Percentiles rank a stretch among this genome's conserved stretches.
These are phyloP conservation scores for Scleromitrula shiraiana DNA, from an alignment of 2,329 filamentous ascomycete species.

Conservation along the genomic window DNA sequence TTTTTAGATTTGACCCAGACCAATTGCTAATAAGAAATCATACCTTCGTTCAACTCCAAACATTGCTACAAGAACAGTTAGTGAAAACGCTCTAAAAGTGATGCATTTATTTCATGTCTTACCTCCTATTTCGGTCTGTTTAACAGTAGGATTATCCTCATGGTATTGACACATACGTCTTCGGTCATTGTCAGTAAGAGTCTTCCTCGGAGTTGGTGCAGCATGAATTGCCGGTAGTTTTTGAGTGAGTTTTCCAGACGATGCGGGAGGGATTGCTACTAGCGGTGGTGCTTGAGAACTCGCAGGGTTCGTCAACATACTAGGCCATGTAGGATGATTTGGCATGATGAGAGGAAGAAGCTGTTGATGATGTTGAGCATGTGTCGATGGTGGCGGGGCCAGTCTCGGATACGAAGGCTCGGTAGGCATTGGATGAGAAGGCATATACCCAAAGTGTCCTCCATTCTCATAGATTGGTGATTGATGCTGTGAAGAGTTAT, in stretches of 20 bases:
- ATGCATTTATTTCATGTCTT: constrained; percentile 28
- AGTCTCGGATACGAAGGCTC: constrained; percentile 47
- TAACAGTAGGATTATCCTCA: constrained; percentile 79
- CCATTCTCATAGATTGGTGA: constrained; percentile 64
- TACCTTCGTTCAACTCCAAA: constrained; percentile 99
- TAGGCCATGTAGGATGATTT: constrained; percentile 64
- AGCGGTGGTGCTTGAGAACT: constrained; percentile 49
- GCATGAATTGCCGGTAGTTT: constrained; percentile 43
- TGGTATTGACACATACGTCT: constrained; percentile 91
- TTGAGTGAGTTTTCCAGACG: constrained; percentile 37
- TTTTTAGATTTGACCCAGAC: background rate
- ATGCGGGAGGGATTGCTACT: constrained; percentile 45
- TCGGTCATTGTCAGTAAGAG: constrained; percentile 83
- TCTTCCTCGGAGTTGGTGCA: constrained; percentile 66
- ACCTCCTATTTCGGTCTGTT: constrained; percentile 95
- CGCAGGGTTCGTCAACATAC: constrained; percentile 67
- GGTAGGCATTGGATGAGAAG: constrained; percentile 50
- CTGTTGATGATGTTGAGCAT: constrained; percentile 41
- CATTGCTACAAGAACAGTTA: constrained; percentile 48
- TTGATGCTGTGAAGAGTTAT: constrained; percentile 49
- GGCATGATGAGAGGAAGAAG: constrained; percentile 67
- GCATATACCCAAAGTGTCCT: constrained; percentile 52
- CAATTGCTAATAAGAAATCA: constrained; percentile 1
- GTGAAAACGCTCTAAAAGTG: constrained; percentile 2
- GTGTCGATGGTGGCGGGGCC: constrained; percentile 44